Conservation (phyloP, 2,329 filamentous ascomycete species). For the Pseudogymnoascus verrucosus region DNA sequence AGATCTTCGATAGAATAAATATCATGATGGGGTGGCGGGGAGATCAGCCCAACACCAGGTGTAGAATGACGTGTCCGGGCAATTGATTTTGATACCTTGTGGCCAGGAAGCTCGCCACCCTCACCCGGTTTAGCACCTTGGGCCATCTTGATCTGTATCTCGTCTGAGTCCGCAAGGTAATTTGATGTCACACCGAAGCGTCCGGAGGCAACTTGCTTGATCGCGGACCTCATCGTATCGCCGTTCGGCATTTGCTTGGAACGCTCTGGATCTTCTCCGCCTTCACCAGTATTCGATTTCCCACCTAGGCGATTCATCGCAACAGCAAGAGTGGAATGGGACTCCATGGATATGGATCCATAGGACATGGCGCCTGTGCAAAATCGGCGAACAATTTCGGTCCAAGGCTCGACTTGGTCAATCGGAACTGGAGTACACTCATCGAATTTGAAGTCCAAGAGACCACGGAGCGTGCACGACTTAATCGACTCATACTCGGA, state of each 20-base stretch:
- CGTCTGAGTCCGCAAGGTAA: constrained; percentile 90
- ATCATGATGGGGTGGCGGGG: constrained; percentile 91
- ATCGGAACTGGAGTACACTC: constrained; percentile 78
- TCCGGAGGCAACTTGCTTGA: constrained; percentile 94
- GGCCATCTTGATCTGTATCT: constrained; percentile 98
- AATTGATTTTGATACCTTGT: constrained; percentile 93
- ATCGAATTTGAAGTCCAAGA: constrained; percentile 95
- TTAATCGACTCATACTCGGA: constrained; percentile 96
- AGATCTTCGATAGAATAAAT: constrained; percentile 98
- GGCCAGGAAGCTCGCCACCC: constrained; percentile 90
- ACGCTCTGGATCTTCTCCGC: constrained; percentile 90
- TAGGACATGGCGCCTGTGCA: constrained; percentile 98
- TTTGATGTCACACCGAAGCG: constrained; percentile 94
- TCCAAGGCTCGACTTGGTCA: constrained; percentile 97
- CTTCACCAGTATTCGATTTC: constrained; percentile 96
- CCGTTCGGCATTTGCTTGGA: constrained; percentile 81
- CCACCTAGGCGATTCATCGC: constrained; percentile 95
- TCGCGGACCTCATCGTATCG: constrained; percentile 93
- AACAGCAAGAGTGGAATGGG: constrained; percentile 88
- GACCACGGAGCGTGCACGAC: constrained; percentile 85
- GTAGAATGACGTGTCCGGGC: constrained; percentile 93
- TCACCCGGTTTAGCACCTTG: constrained; percentile 97
- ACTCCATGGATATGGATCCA: constrained; percentile 97
- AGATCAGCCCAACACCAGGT: constrained; percentile 91
- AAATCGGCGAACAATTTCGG: constrained; percentile 92